phyloP scores from a whole-genome alignment of 257 asterid genomes.

The Solanum infundibuliforme region DNA sequence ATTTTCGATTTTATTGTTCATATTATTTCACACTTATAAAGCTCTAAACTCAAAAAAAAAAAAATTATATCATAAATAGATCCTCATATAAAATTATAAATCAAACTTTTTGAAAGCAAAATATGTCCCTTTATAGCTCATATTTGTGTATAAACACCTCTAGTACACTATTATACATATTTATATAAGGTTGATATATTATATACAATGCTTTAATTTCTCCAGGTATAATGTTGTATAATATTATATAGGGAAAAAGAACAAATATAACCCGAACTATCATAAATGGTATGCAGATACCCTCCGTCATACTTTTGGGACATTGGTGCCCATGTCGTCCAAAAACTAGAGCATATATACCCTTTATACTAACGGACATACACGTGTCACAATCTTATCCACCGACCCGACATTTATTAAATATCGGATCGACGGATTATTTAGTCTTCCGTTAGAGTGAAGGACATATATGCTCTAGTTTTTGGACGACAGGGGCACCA shows the following conservation, averaged over 20 bases:
- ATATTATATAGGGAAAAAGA: too few species aligned
- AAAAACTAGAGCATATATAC: not conserved
- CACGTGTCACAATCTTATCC: not conserved
- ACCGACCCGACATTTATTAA: too few species aligned
- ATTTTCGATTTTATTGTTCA: not conserved
- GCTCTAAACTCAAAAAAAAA: not conserved
- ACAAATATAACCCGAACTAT: too few species aligned
- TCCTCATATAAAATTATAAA: too few species aligned
- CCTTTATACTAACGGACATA: not conserved
- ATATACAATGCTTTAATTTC: too few species aligned
- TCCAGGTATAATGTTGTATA: too few species aligned
- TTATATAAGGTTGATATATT: too few species aligned
- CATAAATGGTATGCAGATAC: not conserved
- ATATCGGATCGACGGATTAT: too few species aligned
- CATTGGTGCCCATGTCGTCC: not conserved
- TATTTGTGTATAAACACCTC: not conserved
- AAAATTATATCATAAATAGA: too few species aligned
- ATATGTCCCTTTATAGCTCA: not conserved
- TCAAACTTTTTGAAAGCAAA: too few species aligned
- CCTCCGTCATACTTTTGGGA: not conserved
- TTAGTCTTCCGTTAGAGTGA: not conserved
- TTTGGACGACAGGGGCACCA: too few species aligned
- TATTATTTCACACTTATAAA: not conserved
- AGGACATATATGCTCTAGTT: not conserved
- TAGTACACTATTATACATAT: not conserved